Conservation (phyloP, 2,329 filamentous ascomycete species). For the Trichoderma sp. region DNA sequence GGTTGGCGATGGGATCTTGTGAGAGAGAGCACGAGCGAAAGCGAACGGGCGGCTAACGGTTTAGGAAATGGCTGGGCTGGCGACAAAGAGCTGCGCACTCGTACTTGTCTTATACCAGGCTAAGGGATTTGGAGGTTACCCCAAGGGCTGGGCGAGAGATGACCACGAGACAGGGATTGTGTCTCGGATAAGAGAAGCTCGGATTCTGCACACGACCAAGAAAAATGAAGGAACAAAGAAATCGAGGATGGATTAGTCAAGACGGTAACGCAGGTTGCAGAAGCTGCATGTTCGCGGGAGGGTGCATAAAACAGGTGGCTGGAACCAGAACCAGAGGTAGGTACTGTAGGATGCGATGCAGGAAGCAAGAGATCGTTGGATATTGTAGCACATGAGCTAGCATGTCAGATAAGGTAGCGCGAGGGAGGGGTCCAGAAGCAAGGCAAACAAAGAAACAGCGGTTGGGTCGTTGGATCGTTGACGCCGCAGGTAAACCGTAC, state of each 20-base stretch:
- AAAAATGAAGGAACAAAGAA: background rate
- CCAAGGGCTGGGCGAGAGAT: background rate
- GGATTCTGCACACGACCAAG: background rate
- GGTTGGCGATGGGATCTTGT: background rate
- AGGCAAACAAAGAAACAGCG: background rate
- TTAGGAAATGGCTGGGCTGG: background rate
- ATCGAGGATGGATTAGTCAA: background rate
- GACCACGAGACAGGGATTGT: background rate
- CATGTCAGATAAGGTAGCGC: background rate
- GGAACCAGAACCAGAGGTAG: background rate
- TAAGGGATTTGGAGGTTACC: background rate
- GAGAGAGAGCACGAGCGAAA: background rate
- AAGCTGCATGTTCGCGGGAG: background rate
- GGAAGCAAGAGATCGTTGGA: background rate
- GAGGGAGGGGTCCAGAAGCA: background rate
- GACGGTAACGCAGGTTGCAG: background rate
- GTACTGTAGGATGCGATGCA: background rate
- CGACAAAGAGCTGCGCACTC: background rate
- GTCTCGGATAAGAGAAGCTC: background rate
- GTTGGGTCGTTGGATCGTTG: background rate
- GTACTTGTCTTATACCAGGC: background rate
- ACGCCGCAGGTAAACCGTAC: background rate
- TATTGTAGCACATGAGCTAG: background rate
- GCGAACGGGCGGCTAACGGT: background rate
- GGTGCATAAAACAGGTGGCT: background rate